Conservation (phyloP, 495 filamentous ascomycete species). For the Aspergillus sparsus region DNA sequence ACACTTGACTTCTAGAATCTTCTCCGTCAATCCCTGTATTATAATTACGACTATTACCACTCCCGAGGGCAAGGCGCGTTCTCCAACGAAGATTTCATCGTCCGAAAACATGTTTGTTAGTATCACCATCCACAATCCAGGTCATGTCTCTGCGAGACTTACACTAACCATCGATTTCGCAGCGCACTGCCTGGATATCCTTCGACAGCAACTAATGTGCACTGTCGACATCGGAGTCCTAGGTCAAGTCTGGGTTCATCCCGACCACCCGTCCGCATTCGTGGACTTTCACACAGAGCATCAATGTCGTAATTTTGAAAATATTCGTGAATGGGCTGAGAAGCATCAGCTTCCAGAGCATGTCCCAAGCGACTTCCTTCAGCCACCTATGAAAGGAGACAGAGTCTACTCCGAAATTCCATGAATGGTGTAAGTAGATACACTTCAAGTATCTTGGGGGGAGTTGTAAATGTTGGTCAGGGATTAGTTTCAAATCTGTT, state of each 20-base stretch:
- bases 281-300: slow-evolving; percentile 57
- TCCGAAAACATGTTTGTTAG: slow-evolving; percentile 50
- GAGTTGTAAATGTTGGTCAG: too few relatives aligned
- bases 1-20: slow-evolving; percentile 42
- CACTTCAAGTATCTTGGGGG: not conserved
- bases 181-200: slow-evolving; percentile 53
- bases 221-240: slow-evolving; percentile 48
- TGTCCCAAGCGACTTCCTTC: slow-evolving; percentile 38
- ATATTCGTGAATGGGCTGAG: slow-evolving; percentile 48
- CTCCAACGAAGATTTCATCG: slow-evolving; percentile 49
- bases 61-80: slow-evolving; percentile 48
- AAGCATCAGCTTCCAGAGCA: slow-evolving; percentile 42
- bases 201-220: slow-evolving; percentile 56
- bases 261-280: slow-evolving; percentile 39
- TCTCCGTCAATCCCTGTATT: slow-evolving; percentile 55
- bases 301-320: slow-evolving; percentile 54
- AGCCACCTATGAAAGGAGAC: slow-evolving; percentile 37
- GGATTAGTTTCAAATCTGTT: too few relatives aligned
- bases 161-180: not conserved
- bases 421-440: not conserved
- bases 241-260: slow-evolving; percentile 51
- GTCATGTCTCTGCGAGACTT: too few relatives aligned
- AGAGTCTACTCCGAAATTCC: slow-evolving; percentile 36
- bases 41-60: slow-evolving; percentile 60
- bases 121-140: not conserved